These are phyloP conservation scores for Penicillium salamii DNA, from an alignment of 495 filamentous ascomycete species.

Conservation along the genomic window DNA sequence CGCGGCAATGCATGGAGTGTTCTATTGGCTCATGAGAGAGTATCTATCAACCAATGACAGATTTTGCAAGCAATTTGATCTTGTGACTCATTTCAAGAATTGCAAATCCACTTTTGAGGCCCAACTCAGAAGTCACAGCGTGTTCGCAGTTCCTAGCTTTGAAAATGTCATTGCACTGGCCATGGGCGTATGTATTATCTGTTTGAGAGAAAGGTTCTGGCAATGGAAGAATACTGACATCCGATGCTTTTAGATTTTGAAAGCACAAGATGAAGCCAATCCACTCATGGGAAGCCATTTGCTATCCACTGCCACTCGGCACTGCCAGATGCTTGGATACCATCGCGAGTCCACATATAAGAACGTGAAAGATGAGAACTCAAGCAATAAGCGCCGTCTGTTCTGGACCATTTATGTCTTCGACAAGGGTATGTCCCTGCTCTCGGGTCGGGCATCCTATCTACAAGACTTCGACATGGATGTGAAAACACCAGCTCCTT, in stretches of 20 bases:
- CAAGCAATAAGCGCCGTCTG: slow-evolving; percentile 9
- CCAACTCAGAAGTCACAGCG: slow-evolving; percentile 16
- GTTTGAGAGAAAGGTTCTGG: background rate
- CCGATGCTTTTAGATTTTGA: slow-evolving; percentile 12
- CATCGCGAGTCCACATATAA: slow-evolving; percentile 16
- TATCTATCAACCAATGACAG: slow-evolving; percentile 7
- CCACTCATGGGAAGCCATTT: slow-evolving; percentile 7
- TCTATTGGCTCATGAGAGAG: slow-evolving; percentile 20
- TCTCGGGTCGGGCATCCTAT: slow-evolving; percentile 17
- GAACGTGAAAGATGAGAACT: background rate
- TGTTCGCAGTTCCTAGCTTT: slow-evolving; percentile 19
- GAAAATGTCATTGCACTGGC: slow-evolving; percentile 22
- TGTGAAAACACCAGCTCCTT: slow-evolving; percentile 4
- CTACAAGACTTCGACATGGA: slow-evolving; percentile 26
- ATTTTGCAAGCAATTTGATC: slow-evolving; percentile 14
- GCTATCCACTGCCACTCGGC: slow-evolving; percentile 10
- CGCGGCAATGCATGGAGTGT: slow-evolving; percentile 21
- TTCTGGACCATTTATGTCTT: slow-evolving; percentile 22
- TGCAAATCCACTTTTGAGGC: slow-evolving; percentile 17
- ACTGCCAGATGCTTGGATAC: slow-evolving; percentile 18
- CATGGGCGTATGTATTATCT: slow-evolving; percentile 18
- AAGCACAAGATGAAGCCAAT: slow-evolving; percentile 18
- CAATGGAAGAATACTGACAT: too few relatives aligned
- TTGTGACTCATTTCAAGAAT: slow-evolving; percentile 4
- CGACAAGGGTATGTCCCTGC: slow-evolving; percentile 20